Evolutionary conservation across 2,329 filamentous ascomycete species (phyloP).

Genomic region (Colletotrichum sp.): DNA sequence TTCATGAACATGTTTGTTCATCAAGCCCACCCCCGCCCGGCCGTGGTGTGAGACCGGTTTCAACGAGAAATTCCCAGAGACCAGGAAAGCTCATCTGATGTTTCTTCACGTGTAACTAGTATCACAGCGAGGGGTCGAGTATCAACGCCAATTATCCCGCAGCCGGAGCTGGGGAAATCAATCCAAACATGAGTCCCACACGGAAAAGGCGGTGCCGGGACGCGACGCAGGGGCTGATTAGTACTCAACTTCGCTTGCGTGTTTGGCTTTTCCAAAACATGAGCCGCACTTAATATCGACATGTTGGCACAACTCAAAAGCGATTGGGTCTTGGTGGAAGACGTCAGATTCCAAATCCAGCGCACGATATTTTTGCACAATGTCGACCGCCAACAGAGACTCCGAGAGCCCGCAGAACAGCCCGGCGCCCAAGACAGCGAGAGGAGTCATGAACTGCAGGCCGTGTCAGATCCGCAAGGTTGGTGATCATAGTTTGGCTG

Average conservation of each 20-base stretch:
- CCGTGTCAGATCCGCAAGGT: slow-evolving; percentile 15
- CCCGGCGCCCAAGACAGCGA: not conserved
- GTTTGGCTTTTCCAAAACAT: slow-evolving; percentile 1
- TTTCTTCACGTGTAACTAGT: slow-evolving; percentile 3
- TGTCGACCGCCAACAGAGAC: slow-evolving; percentile 1
- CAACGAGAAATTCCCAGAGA: slow-evolving; percentile 2
- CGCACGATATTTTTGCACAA: not conserved
- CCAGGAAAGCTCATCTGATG: slow-evolving; percentile 11
- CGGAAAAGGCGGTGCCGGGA: slow-evolving; percentile 9
- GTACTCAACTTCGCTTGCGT: not conserved
- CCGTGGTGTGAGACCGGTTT: slow-evolving; percentile 9
- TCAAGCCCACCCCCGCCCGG: not conserved
- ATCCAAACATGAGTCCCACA: slow-evolving; percentile 9
- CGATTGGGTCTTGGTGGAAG: not conserved
- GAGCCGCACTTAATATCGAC: slow-evolving; percentile 10
- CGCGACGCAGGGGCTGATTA: not conserved
- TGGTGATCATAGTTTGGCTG: not conserved
- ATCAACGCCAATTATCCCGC: not conserved
- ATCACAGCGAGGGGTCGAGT: slow-evolving; percentile 14
- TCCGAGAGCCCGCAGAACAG: slow-evolving; percentile 9
- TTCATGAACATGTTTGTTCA: slow-evolving; percentile 13
- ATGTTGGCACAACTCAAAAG: not conserved
- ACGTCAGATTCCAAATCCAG: not conserved
- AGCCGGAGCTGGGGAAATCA: not conserved
- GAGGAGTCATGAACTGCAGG: slow-evolving; percentile 16